These are phyloP conservation scores for Rostrohypoxylon terebratum DNA, from an alignment of 495 filamentous ascomycete genomes.

Conservation along the genomic window DNA sequence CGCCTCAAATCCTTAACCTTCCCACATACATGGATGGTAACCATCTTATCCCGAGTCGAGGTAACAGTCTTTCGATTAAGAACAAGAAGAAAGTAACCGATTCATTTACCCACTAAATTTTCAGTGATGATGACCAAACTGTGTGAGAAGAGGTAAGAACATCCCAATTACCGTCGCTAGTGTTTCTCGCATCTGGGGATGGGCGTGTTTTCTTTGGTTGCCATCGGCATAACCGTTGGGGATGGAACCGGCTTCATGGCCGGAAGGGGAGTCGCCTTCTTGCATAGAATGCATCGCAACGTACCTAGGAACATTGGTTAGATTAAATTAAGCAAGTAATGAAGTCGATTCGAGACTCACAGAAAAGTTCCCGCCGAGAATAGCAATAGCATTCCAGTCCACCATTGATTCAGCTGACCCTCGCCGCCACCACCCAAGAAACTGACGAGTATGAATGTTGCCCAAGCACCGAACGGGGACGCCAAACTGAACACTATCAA, in stretches of 20 bases:
- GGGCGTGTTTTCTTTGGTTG: constrained; percentile 62
- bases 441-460: constrained; percentile 82
- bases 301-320: constrained; percentile 69
- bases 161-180: constrained; percentile 86
- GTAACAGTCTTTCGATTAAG: constrained; percentile 22
- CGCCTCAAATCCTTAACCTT: constrained; percentile 11
- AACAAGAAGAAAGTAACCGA: constrained; percentile 21
- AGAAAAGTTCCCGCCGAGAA: constrained; percentile 97
- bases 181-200: constrained; percentile 71
- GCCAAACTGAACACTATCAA: constrained; percentile 91
- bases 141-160: constrained; percentile 87
- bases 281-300: constrained; percentile 99
- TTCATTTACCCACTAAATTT: neutral
- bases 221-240: constrained; percentile 77
- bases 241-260: constrained; percentile 62
- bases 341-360: constrained; percentile 63
- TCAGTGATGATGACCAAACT: constrained; percentile 90
- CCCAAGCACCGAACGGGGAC: constrained; percentile 85
- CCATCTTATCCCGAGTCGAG: constrained; percentile 28
- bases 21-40: constrained; percentile 14
- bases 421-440: constrained; percentile 68
- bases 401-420: constrained; percentile 71
- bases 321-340: constrained; percentile 1
- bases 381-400: constrained; percentile 89
- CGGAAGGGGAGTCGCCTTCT: constrained; percentile 69